Base-by-base conservation (phyloP, 345 rosid genomes). In the Rhodamnia rubescens region DNA sequence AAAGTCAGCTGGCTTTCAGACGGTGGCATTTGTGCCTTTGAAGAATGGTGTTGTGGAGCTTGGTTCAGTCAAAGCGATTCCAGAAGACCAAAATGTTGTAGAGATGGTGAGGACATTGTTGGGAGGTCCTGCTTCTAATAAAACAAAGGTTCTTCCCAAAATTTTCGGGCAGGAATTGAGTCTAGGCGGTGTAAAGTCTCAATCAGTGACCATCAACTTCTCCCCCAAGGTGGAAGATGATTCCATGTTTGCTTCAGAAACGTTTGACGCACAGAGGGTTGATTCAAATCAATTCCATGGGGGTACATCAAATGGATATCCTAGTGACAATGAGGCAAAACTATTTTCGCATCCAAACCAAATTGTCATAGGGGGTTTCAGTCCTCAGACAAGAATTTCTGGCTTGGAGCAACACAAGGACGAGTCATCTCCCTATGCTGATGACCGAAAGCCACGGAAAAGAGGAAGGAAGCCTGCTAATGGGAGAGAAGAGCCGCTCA, bases 381-480 rank as follows among this genome's bases (percentile, higher is more conserved):
- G 83, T 88, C 54, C 90, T 26, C 93, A 91, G 78, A 52, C 91
- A 6, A 83, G 89, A 85, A 87, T 86, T 84, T 59, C 93, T 75
- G 91, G 92, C 84, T 84, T 85, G 85, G 95, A 92, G 83, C 95
- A 90, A 86, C 87, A 91, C 26, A 94, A 91, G 90, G 96, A 97
- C 44, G 98, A 97, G 87, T 86, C 90, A 5, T 86, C 92, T 20
- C 88, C 92, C 84, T 90, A 87, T 47, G 90, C 87, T 6, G 98
- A 95, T 56, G 98, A 97, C 85, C 92, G 92, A 51, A 97, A 95
- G 86, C 99, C 99, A 5, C 94, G 98, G 92, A 95, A 97, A 89
- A 92, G 99, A 87, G 99, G 98, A 8, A 93, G 99, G 86, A 97
- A 97, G 85, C 99, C 99, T 3, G 99, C 98, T 16, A 97, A 96